Evolutionary conservation across 192 early-diverging fungal genomes (phyloP).

Genomic region (Cetraspora pellucida): DNA sequence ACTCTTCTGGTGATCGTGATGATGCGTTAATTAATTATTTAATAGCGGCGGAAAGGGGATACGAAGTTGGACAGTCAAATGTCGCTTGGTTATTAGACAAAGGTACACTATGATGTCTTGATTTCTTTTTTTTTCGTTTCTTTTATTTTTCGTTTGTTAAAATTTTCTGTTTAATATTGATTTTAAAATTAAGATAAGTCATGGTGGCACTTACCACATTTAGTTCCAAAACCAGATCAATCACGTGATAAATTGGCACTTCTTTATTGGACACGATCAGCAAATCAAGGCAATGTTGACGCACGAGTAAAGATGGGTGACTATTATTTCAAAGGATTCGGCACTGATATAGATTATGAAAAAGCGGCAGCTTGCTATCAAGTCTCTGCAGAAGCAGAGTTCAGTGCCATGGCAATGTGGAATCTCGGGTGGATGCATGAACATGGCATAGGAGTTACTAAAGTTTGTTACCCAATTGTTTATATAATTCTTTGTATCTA

Average conservation of each 20-base stretch:
- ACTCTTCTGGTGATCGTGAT: slow-evolving; percentile 64
- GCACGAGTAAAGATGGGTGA: slow-evolving; percentile 92
- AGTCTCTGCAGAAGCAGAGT: slow-evolving; percentile 76
- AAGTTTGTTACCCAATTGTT: slow-evolving; percentile 43
- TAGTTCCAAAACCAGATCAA: slow-evolving; percentile 19
- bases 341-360: slow-evolving; percentile 63
- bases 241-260: slow-evolving; percentile 64
- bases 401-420: slow-evolving; percentile 88
- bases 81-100: slow-evolving; percentile 87
- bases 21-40: slow-evolving; percentile 74
- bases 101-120: slow-evolving; percentile 36
- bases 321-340: slow-evolving; percentile 87
- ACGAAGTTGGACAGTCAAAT: slow-evolving; percentile 86
- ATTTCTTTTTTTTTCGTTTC: not conserved
- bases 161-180: no score
- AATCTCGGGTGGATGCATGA: slow-evolving; percentile 97
- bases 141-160: not conserved
- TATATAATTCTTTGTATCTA: not conserved
- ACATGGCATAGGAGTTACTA: slow-evolving; percentile 84
- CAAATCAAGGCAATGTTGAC: slow-evolving; percentile 89
- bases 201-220: slow-evolving; percentile 20
- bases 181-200: slow-evolving; percentile 21
- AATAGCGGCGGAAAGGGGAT: slow-evolving; percentile 87
- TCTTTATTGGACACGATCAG: slow-evolving; percentile 91
- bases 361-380: slow-evolving; percentile 83